phyloP scores from a whole-genome alignment of 2,329 filamentous ascomycete genomes.

The Mycogone perniciosa region DNA sequence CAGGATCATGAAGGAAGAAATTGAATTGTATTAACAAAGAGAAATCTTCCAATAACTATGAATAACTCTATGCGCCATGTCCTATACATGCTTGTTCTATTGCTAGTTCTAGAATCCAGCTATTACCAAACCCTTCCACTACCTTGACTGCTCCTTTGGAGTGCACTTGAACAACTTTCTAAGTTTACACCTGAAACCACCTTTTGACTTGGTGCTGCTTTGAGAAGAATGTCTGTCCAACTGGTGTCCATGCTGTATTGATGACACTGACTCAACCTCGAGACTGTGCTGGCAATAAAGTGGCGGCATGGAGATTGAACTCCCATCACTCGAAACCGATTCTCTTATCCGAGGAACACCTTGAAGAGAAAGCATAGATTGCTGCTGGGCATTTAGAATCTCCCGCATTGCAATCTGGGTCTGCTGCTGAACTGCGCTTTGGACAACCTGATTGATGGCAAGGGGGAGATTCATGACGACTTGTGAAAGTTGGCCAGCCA shows the following conservation, averaged over 20 bases:
- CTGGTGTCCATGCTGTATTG: neutral
- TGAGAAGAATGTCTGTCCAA: neutral
- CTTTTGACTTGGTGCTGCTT: neutral
- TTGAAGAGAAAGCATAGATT: slow-evolving; percentile 12
- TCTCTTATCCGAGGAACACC: neutral
- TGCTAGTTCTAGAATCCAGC: neutral
- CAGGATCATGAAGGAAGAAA: neutral
- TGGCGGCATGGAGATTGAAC: neutral
- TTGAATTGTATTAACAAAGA: no score
- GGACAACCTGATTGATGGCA: slow-evolving; percentile 21
- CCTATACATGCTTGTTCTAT: neutral
- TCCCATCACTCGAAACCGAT: neutral
- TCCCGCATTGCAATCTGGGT: slow-evolving; percentile 16
- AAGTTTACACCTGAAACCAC: neutral
- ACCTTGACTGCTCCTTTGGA: neutral
- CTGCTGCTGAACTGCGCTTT: slow-evolving; percentile 20
- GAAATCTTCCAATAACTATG: no score
- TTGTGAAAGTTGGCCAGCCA: slow-evolving; percentile 21
- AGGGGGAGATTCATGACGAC: slow-evolving; percentile 20
- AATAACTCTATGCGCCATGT: neutral
- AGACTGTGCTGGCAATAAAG: neutral
- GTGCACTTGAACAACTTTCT: neutral
- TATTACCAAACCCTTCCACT: neutral
- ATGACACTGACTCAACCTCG: slow-evolving; percentile 3
- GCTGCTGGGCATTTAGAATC: slow-evolving; percentile 18